These are phyloP conservation scores for Aristolochia californica DNA, from an alignment of 164 flowering plant species.

Conservation along the genomic window DNA sequence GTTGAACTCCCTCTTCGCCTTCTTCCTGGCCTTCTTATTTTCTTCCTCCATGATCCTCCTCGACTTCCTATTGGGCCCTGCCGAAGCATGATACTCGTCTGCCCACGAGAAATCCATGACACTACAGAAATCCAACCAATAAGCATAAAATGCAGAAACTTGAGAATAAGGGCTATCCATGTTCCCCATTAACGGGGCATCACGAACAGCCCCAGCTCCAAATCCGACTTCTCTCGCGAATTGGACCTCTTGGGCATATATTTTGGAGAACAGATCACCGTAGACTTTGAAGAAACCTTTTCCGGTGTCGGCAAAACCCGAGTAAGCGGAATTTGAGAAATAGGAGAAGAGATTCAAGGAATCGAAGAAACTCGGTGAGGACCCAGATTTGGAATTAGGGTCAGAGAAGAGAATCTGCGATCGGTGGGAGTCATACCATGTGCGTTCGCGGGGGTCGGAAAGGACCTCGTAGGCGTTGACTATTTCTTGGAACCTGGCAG, in stretches of 20 bases:
- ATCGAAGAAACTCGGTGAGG: conserved; percentile 9
- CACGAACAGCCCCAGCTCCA: conserved; percentile 36
- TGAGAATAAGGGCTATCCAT: conserved; percentile 59
- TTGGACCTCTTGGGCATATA: conserved; percentile 48
- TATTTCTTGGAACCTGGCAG: conserved; percentile 84
- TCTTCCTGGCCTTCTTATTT: conserved; percentile 81
- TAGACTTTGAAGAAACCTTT: conserved; percentile 76
- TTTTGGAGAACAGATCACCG: conserved; percentile 44
- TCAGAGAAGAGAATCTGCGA: conserved; percentile 76
- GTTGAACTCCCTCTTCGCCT: conserved; percentile 77
- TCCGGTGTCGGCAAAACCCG: conserved; percentile 48
- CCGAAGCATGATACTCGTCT: conserved; percentile 54
- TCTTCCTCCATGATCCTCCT: conserved; percentile 87
- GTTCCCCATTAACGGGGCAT: conserved; percentile 82
- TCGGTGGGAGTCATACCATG: conserved; percentile 97
- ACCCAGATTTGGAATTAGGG: neutral
- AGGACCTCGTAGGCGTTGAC: conserved; percentile 85
- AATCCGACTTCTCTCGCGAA: conserved; percentile 49
- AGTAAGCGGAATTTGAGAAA: conserved; percentile 67
- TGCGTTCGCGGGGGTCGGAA: conserved; percentile 78
- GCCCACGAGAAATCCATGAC: conserved; percentile 88
- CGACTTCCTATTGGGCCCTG: conserved; percentile 54
- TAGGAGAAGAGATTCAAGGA: conserved; percentile 30
- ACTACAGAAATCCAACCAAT: conserved; percentile 76
- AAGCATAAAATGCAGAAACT: conserved; percentile 72